These are phyloP conservation scores for Tricholoma sp. DNA, from an alignment of 768 basidiomycete species.

Conservation along the genomic window DNA sequence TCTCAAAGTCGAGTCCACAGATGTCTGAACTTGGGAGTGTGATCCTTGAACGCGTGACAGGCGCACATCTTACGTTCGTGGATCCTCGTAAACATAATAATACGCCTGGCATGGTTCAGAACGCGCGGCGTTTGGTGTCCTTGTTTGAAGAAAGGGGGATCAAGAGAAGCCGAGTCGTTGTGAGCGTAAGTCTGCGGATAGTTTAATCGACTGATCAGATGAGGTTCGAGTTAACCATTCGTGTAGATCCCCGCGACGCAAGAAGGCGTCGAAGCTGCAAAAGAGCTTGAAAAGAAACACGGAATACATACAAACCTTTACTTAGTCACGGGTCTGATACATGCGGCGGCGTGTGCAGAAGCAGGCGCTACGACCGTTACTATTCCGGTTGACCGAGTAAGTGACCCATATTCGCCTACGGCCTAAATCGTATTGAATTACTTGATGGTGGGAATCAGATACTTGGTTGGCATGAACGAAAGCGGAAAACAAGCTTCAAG, in stretches of 20 bases:
- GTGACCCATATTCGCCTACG: constrained; percentile 13
- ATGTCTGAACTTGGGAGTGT: constrained; percentile 44
- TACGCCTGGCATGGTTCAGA: constrained; percentile 31
- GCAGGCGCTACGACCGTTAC: constrained; percentile 44
- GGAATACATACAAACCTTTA: constrained; percentile 47
- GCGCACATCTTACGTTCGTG: constrained; percentile 46
- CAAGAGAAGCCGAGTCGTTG: constrained; percentile 33
- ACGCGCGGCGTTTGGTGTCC: constrained; percentile 35
- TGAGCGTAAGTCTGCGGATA: constrained; percentile 38
- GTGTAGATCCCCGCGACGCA: constrained; percentile 56
- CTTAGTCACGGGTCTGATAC: constrained; percentile 47
- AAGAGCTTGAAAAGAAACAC: constrained; percentile 29
- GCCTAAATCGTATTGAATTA: background rate
- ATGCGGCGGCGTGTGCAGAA: constrained; percentile 52
- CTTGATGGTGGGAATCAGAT: constrained; percentile 23
- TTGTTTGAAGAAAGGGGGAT: constrained; percentile 38
- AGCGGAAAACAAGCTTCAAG: constrained; percentile 17
- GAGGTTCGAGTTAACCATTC: background rate
- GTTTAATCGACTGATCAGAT: background rate
- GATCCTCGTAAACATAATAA: constrained; percentile 42
- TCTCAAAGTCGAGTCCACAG: constrained; percentile 24
- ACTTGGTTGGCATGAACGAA: constrained; percentile 37
- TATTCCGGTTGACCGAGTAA: constrained; percentile 45
- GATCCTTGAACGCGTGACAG: constrained; percentile 38
- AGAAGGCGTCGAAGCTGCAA: constrained; percentile 45